Evolutionary conservation across 2,329 filamentous ascomycete species (phyloP), one percentile per base, ranked within the genome.

Genomic region (Pezizomycotina sp.): DNA sequence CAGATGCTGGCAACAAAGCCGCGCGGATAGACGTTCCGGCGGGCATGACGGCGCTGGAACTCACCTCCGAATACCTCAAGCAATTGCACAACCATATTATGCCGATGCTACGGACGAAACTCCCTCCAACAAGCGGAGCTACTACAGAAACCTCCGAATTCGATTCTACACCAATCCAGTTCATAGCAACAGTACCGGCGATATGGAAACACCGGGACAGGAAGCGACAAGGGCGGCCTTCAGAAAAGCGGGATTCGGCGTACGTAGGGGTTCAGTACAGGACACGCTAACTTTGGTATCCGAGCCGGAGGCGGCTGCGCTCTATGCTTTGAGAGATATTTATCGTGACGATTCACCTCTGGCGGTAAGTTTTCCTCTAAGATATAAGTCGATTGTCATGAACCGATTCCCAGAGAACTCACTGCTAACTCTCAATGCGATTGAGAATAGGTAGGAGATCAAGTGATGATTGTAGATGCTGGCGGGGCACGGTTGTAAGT

Each of bases 131-230:
- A 33, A 42, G 9, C 34, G 24, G 4, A 10, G 46, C 6, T 37
- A 35, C 5, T 22, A 14, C 1, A 46, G 39, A 1, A n/a, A n/a
- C n/a, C n/a, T n/a, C n/a, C n/a, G n/a, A n/a, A n/a, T 21, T 48
- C 3, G 33, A 46, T 35, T 10, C 33, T 10, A 46, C 45, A 3
- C 45, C 45, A 2, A 46, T 48, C 6, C 45, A 47, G 4, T 48
- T 48, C 19, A 30, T 48, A n/a, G 31, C 47, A 18, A 48, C 47
- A 3, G 31, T 43, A 19, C 46, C 44, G n/a, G 27, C 41, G 1
- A 43, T 43, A 7, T 43, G 41, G 41, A 31, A 28, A 10, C 41
- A 43, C 12, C 34, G 20, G 21, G 41, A 4, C 41, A 43, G 16
- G 19, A 39, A 14, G 32, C 41, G 1, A 43, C 41, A 5, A 31